phyloP scores from a whole-genome alignment of 2,329 filamentous ascomycete species.

The Seiridium unicorne region DNA sequence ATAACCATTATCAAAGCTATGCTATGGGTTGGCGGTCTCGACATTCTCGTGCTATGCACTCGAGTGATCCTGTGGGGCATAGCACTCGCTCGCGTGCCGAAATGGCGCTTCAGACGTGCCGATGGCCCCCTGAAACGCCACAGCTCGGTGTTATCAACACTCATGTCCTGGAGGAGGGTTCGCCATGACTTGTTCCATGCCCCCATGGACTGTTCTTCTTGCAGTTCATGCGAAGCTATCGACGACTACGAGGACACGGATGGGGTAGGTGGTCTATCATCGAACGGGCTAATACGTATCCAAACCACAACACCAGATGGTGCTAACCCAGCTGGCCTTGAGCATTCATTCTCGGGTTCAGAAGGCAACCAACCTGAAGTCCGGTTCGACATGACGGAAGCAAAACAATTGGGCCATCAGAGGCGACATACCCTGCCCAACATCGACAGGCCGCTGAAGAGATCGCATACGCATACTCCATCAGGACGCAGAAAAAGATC shows the following conservation, averaged over 20 bases:
- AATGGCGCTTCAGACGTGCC: slow-evolving; percentile 77
- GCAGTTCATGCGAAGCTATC: slow-evolving; percentile 29
- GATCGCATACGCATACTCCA: slow-evolving; percentile 52
- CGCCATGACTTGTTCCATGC: slow-evolving; percentile 34
- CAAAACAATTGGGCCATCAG: slow-evolving; percentile 11
- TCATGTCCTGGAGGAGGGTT: slow-evolving; percentile 46
- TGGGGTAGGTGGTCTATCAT: slow-evolving; percentile 7
- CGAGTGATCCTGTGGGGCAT: slow-evolving; percentile 81
- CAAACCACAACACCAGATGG: slow-evolving; percentile 17
- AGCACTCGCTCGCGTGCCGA: slow-evolving; percentile 80
- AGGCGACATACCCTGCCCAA: slow-evolving; percentile 55
- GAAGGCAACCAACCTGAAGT: slow-evolving; percentile 5
- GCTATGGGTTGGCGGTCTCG: slow-evolving; percentile 80
- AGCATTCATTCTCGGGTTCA: not conserved
- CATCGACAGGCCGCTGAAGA: slow-evolving; percentile 29
- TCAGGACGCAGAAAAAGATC: slow-evolving; percentile 66
- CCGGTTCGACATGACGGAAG: slow-evolving; percentile 10
- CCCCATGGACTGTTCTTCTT: slow-evolving; percentile 28
- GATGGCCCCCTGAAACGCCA: slow-evolving; percentile 33
- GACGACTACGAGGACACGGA: slow-evolving; percentile 28
- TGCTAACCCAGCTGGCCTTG: slow-evolving; percentile 7
- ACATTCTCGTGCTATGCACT: slow-evolving; percentile 70
- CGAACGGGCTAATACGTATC: slow-evolving; percentile 14
- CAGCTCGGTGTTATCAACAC: slow-evolving; percentile 34
- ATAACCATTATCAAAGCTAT: slow-evolving; percentile 80